Percentiles rank a stretch among this genome's conserved stretches.
These are phyloP conservation scores for Camelina neglecta DNA, from an alignment of 345 rosid genomes.

Conservation along the genomic window DNA sequence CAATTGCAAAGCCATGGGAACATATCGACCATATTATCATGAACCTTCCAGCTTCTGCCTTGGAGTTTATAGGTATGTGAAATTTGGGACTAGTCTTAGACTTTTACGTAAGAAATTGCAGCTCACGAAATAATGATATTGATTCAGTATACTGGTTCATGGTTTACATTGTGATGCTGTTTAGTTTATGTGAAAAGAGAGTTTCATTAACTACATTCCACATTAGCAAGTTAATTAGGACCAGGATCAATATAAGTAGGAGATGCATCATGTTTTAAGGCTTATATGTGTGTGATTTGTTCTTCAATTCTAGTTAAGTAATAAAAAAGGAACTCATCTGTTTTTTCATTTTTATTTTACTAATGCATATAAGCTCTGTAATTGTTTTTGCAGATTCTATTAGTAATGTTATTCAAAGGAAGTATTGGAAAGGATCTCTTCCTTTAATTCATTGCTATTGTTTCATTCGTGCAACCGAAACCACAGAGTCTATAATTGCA, in stretches of 20 bases:
- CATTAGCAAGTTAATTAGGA: conserved; percentile 8
- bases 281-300: neutral
- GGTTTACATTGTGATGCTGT: conserved; percentile 12
- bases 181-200: conserved; percentile 13
- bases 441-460: conserved; percentile 94
- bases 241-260: neutral
- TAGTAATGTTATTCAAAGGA: conserved; percentile 57
- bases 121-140: neutral
- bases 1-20: conserved; percentile 74
- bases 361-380: conserved; percentile 10
- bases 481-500: conserved; percentile 58
- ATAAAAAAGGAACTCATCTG: neutral
- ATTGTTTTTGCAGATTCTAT: conserved; percentile 65
- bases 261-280: conserved; percentile 5
- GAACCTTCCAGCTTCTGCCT: conserved; percentile 99
- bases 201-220: neutral
- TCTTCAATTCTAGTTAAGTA: neutral
- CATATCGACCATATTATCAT: conserved; percentile 91
- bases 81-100: neutral
- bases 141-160: neutral
- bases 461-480: conserved; percentile 82
- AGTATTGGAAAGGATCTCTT: conserved; percentile 73
- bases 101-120: conserved; percentile 13
- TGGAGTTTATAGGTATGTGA: conserved; percentile 73
- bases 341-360: neutral